These are phyloP conservation scores for Boechera retrofracta DNA, from an alignment of 345 rosid species.

Conservation along the genomic window DNA sequence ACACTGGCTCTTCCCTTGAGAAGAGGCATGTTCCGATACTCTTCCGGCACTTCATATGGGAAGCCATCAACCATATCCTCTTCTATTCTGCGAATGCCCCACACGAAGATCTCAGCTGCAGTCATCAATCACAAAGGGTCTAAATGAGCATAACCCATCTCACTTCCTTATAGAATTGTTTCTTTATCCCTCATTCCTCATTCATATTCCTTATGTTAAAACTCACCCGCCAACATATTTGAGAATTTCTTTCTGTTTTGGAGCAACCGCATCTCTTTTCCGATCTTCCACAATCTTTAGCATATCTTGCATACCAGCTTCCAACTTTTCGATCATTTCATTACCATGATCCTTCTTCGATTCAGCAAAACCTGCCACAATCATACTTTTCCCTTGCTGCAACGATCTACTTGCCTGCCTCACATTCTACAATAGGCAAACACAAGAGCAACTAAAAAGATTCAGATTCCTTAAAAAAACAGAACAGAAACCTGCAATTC, in stretches of 20 bases:
- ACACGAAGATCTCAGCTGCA: conserved; percentile 99
- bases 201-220: conserved; percentile 4
- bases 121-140: conserved; percentile 83
- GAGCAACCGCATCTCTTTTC: conserved; percentile 87
- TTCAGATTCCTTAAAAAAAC: background rate
- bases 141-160: conserved; percentile 47
- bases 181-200: conserved; percentile 20
- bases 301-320: conserved; percentile 86
- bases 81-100: conserved; percentile 99
- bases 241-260: conserved; percentile 92
- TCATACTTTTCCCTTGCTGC: conserved; percentile 77
- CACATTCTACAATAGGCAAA: conserved; percentile 61
- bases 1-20: conserved; percentile 95
- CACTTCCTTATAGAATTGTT: conserved; percentile 11
- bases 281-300: conserved; percentile 83
- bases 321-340: conserved; percentile 78
- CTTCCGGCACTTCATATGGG: conserved; percentile 91
- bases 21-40: conserved; percentile 80
- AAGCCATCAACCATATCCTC: conserved; percentile 99
- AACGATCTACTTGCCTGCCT: conserved; percentile 80
- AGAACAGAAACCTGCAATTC: background rate
- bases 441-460: background rate
- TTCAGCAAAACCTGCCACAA: conserved; percentile 80
- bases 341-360: conserved; percentile 86
- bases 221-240: conserved; percentile 87